Evolutionary conservation across 768 basidiomycete genomes (phyloP).

Genomic region (Boletus edulis): DNA sequence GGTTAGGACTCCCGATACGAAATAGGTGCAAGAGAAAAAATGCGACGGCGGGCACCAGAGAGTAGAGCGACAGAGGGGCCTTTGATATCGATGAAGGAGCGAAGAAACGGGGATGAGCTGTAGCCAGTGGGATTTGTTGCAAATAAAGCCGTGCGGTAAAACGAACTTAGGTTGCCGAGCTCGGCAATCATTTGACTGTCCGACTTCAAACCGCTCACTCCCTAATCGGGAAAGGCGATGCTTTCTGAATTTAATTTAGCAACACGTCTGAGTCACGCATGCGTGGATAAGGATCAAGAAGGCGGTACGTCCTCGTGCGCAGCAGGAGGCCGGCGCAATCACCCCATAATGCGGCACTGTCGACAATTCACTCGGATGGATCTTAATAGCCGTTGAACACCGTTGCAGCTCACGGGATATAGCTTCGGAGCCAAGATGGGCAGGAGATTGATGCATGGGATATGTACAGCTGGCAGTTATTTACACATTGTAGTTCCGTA

Average conservation of each 20-base stretch:
- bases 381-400: constrained; percentile 4
- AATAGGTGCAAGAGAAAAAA: constrained; percentile 2
- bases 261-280: constrained; percentile 4
- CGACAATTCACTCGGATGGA: neutral
- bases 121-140: constrained; percentile 37
- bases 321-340: constrained; percentile 22
- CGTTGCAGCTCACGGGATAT: neutral
- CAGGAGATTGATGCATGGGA: too few species aligned
- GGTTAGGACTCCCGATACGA: constrained; percentile 1
- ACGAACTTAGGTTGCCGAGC: constrained; percentile 36
- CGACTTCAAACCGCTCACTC: constrained; percentile 35
- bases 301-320: constrained; percentile 23
- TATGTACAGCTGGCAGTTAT: neutral
- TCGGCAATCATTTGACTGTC: constrained; percentile 37
- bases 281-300: constrained; percentile 17
- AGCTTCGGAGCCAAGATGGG: too few species aligned
- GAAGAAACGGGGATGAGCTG: constrained; percentile 30
- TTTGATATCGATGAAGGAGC: constrained; percentile 31
- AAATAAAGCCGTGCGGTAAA: constrained; percentile 40
- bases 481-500: neutral
- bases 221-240: constrained; percentile 26
- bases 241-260: constrained; percentile 21
- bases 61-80: constrained; percentile 12
- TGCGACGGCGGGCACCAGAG: constrained; percentile 1
- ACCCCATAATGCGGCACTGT: constrained; percentile 5